phyloP scores from a whole-genome alignment of 768 basidiomycete genomes.

The Cyclocybe cylindracea region DNA sequence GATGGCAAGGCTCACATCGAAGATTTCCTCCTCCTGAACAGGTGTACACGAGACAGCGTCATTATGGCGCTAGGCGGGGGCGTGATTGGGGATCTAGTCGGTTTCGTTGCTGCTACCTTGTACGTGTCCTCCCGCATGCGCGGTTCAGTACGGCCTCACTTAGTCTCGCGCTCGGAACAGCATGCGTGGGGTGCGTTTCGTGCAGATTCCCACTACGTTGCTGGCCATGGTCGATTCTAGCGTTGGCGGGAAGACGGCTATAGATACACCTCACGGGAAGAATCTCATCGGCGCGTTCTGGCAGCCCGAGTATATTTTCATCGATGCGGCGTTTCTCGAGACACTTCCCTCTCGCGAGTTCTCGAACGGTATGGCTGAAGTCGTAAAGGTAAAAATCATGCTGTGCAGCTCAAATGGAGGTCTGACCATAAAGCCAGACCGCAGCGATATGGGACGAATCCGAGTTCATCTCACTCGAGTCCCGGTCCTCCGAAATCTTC shows the following conservation, averaged over 20 bases:
- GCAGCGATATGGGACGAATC: conserved; percentile 97
- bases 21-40: conserved; percentile 85
- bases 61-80: conserved; percentile 94
- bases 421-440: conserved; percentile 52
- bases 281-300: conserved; percentile 98
- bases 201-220: conserved; percentile 95
- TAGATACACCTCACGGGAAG: conserved; percentile 97
- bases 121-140: conserved; percentile 41
- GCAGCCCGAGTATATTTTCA: conserved; percentile 98
- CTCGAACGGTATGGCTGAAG: conserved; percentile 99
- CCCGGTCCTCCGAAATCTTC: conserved; percentile 81
- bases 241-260: conserved; percentile 98
- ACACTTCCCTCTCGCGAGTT: conserved; percentile 91
- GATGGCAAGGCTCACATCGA: conserved; percentile 92
- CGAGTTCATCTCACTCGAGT: conserved; percentile 89
- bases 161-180: conserved; percentile 35
- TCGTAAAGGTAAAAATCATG: conserved; percentile 73
- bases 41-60: conserved; percentile 92
- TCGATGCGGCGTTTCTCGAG: conserved; percentile 94
- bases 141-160: neutral
- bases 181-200: conserved; percentile 96
- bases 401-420: neutral
- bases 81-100: conserved; percentile 95
- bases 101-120: conserved; percentile 98
- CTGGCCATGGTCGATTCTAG: conserved; percentile 99